Percentiles rank a stretch among this genome's conserved stretches.
Conservation (phyloP, 75 land plant species). For the Cunninghamia lanceolata region DNA sequence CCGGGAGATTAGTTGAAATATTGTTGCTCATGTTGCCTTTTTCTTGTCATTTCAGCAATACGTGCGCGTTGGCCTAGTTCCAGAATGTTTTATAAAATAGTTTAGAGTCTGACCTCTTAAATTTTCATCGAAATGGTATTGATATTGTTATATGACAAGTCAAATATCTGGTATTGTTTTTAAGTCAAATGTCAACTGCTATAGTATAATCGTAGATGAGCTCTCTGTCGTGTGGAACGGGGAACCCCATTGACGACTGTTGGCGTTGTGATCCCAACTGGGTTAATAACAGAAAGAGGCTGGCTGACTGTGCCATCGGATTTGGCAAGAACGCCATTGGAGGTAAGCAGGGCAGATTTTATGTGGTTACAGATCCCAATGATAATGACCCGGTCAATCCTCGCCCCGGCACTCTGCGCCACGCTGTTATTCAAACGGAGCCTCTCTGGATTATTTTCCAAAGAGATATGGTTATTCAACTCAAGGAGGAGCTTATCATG, state of each 20-base stretch:
- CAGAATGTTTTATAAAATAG: no score
- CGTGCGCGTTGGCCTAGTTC: no score
- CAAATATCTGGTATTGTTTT: no score
- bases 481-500: conserved; percentile 78
- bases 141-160: no score
- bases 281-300: conserved; percentile 40
- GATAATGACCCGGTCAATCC: conserved; percentile 50
- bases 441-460: conserved; percentile 78
- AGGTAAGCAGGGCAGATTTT: conserved; percentile 33
- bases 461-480: conserved; percentile 68
- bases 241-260: conserved; percentile 65
- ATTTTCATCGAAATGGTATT: no score
- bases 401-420: conserved; percentile 62
- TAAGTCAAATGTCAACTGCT: background rate
- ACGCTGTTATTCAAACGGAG: conserved; percentile 31
- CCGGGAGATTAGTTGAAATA: no score
- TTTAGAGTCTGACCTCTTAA: no score
- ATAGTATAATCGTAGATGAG: background rate
- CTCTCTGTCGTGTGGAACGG: conserved; percentile 8
- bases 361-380: conserved; percentile 46
- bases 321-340: conserved; percentile 61
- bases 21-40: no score
- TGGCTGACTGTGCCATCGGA: conserved; percentile 74
- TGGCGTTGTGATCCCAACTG: conserved; percentile 66
- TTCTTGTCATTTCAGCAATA: no score